Base-by-base conservation (phyloP, 495 filamentous ascomycete species). In the Jackrogersella minutella region DNA sequence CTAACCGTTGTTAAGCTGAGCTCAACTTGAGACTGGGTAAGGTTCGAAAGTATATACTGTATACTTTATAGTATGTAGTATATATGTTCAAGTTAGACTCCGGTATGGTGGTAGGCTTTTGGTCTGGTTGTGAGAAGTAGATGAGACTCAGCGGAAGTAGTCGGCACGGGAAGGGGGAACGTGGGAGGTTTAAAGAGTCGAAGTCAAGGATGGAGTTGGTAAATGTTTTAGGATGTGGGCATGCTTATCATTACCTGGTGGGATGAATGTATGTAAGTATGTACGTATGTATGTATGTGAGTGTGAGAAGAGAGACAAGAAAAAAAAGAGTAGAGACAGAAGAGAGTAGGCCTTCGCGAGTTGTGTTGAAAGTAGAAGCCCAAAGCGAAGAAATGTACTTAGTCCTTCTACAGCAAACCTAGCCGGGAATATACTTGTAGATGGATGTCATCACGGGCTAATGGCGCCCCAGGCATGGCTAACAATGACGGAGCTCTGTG, bases 361-460 rank as follows among this genome's bases (percentile, higher is more conserved):
- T n/a, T 30, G 26, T 40, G 53, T 61, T 59, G 33, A 64, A 61
- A 69, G 61, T 59, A 64, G 60, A 69, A 64, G 55, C 59, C 66
- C 66, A 64, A 69, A 69, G 58, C 65, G 59, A 64, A 56, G 40
- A 60, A 61, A 63, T 46, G 65, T 69, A 69, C 66, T 64, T 69
- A 69, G 59, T 69, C 61, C 66, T 64, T 64, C 61, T 61, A 64
- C 61, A 64, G 66, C 66, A 69, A 69, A 69, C 66, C 66, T 69
- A 69, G 66, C 66, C 66, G 66, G 66, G 66, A 69, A 69, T 69
- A 69, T 69, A 69, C 61, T 44, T 69, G 66, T 69, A 21, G 66
- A 69, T 69, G 61, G 61, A 69, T 69, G 66, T 69, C 66, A 69
- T 69, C 66, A 69, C 66, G 66, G 66, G 61, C 66, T 69, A 69